Evolutionary conservation across 352 stramenopile genomes (phyloP).

Genomic region (Elongisporangium undulatum): DNA sequence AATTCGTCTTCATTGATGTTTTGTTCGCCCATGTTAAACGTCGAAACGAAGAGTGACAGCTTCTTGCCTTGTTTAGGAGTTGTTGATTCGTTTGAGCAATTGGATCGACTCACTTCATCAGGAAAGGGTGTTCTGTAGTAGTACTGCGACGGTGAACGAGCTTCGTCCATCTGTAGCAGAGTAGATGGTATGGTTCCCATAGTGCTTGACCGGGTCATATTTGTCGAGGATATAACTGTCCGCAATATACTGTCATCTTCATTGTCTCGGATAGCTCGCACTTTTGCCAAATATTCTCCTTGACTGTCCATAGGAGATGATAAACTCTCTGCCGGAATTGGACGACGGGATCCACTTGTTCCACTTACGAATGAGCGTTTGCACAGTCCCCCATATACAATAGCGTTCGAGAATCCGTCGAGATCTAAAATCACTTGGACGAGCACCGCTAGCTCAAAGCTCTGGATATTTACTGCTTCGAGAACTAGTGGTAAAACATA

Average conservation of each 20-base stretch:
- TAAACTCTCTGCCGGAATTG: slow-evolving; percentile 25
- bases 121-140: neutral
- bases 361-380: slow-evolving; percentile 9
- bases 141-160: neutral
- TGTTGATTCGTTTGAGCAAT: neutral
- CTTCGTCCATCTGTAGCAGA: neutral
- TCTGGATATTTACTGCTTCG: slow-evolving; percentile 27
- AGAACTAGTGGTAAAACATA: slow-evolving; percentile 21
- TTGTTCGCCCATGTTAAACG: slow-evolving; percentile 87
- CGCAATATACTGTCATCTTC: slow-evolving; percentile 7
- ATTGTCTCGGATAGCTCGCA: slow-evolving; percentile 15
- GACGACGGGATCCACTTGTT: neutral
- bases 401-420: slow-evolving; percentile 66
- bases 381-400: slow-evolving; percentile 70
- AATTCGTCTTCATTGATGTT: slow-evolving; percentile 52
- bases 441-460: slow-evolving; percentile 31
- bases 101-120: neutral
- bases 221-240: neutral
- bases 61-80: slow-evolving; percentile 23
- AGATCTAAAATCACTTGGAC: slow-evolving; percentile 64
- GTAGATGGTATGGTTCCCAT: neutral
- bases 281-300: slow-evolving; percentile 25
- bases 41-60: slow-evolving; percentile 70
- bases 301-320: slow-evolving; percentile 38
- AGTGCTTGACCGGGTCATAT: neutral